Evolutionary conservation across 2,329 filamentous ascomycete genomes (phyloP).

Genomic region (Sphaerulina vaccinii): DNA sequence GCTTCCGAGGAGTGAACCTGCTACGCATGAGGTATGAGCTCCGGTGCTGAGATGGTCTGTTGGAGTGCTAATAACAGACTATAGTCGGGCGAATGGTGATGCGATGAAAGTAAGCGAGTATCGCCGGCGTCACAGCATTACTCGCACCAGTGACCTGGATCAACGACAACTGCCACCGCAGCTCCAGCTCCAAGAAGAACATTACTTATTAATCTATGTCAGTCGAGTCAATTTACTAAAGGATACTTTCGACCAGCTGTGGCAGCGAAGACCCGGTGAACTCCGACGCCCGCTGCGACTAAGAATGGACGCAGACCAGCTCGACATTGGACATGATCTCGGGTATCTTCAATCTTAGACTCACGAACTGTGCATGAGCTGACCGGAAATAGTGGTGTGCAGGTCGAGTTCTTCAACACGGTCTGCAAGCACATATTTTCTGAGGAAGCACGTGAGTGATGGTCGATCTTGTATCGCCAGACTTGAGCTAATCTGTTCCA

Average conservation of each 20-base stretch:
- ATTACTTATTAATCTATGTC: conserved; percentile 47
- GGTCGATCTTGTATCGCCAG: not conserved
- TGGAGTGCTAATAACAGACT: not conserved
- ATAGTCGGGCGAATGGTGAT: conserved; percentile 3
- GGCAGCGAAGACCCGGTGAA: conserved; percentile 79
- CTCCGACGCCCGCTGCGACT: conserved; percentile 84
- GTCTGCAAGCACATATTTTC: conserved; percentile 77
- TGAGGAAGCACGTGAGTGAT: conserved; percentile 64
- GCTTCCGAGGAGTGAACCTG: conserved; percentile 87
- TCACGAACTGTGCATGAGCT: not conserved
- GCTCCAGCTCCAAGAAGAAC: conserved; percentile 38
- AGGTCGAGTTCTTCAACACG: conserved; percentile 92
- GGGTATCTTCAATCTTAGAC: conserved; percentile 39
- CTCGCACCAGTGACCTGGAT: not conserved
- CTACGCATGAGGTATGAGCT: conserved; percentile 65
- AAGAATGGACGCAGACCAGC: conserved; percentile 72
- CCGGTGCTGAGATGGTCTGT: no score
- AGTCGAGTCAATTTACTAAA: conserved; percentile 43
- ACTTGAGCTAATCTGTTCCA: conserved; percentile 24
- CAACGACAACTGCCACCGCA: conserved; percentile 28
- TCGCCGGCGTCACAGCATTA: conserved; percentile 1
- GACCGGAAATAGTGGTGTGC: conserved; percentile 65
- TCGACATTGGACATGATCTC: conserved; percentile 88
- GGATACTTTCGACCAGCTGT: conserved; percentile 74
- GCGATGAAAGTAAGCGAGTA: conserved; percentile 3